phyloP scores from a whole-genome alignment of 2,329 filamentous ascomycete species.

The Aspergillus unguis region DNA sequence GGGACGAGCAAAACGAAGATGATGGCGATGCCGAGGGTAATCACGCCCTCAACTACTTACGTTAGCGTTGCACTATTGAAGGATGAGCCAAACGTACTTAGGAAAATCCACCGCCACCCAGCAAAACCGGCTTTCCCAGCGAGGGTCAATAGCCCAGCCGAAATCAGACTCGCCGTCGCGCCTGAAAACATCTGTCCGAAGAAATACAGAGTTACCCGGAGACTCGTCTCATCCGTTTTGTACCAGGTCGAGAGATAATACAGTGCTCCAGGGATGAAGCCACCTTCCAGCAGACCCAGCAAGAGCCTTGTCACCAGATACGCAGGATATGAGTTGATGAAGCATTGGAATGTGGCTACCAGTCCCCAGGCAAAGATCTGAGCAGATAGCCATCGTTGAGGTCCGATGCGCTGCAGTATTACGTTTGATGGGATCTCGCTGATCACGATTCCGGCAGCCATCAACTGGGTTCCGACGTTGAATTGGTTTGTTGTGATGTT shows the following conservation, averaged over 20 bases:
- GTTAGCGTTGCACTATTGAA: not conserved
- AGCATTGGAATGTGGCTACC: conserved; percentile 55
- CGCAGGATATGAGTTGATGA: conserved; percentile 46
- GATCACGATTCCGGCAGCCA: conserved; percentile 51
- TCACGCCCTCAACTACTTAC: conserved; percentile 47
- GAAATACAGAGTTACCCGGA: conserved; percentile 55
- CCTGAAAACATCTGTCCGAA: conserved; percentile 55
- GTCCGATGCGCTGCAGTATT: conserved; percentile 52
- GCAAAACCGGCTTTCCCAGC: conserved; percentile 46
- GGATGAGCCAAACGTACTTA: conserved; percentile 19
- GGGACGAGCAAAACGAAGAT: conserved; percentile 43
- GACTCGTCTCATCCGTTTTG: conserved; percentile 51
- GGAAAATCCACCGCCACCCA: conserved; percentile 59
- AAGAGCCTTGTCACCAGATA: conserved; percentile 52
- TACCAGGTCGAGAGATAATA: conserved; percentile 55
- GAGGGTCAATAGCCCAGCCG: conserved; percentile 47
- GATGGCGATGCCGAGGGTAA: conserved; percentile 47
- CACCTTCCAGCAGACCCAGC: conserved; percentile 54
- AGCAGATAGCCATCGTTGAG: conserved; percentile 52
- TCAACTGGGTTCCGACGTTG: conserved; percentile 54
- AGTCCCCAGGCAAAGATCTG: conserved; percentile 55
- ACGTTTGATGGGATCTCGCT: conserved; percentile 52
- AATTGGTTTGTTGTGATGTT: conserved; percentile 51
- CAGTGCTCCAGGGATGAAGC: conserved; percentile 53
- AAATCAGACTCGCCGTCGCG: conserved; percentile 40